phyloP scores from a whole-genome alignment of 192 early-diverging fungal genomes.

The Umbelopsis sp. region DNA sequence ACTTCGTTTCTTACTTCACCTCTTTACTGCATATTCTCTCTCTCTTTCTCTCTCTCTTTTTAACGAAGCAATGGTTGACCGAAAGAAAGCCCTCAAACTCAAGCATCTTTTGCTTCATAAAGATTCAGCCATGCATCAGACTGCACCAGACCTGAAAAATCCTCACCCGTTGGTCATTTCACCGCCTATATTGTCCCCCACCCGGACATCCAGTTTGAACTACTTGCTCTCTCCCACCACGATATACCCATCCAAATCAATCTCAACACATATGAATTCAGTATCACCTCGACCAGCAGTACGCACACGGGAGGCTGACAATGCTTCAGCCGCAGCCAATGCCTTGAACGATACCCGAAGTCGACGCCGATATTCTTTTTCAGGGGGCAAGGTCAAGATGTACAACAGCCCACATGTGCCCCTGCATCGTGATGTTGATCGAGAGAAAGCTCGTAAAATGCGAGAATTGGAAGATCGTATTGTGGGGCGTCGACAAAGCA shows the following conservation, averaged over 20 bases:
- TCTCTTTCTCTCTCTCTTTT: background rate
- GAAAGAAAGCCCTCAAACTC: conserved; percentile 12
- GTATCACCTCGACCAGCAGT: conserved; percentile 2
- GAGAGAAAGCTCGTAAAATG: conserved; percentile 11
- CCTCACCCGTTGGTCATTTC: background rate
- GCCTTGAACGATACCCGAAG: background rate
- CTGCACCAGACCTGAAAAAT: background rate
- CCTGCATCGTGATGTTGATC: conserved; percentile 7
- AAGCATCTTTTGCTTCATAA: conserved; percentile 10
- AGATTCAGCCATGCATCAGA: background rate
- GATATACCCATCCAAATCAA: conserved; percentile 2
- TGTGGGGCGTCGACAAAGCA: conserved; percentile 34
- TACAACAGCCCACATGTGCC: conserved; percentile 16
- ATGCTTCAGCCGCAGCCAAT: background rate
- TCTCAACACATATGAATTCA: conserved; percentile 7
- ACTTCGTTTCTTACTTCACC: background rate
- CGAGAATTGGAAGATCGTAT: conserved; percentile 37
- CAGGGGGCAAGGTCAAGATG: conserved; percentile 10
- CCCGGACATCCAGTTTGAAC: background rate
- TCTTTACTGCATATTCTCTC: background rate
- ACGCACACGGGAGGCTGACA: background rate
- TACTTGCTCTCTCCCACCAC: background rate
- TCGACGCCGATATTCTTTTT: conserved; percentile 17
- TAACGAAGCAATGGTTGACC: conserved; percentile 8
- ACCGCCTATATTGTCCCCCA: background rate